phyloP scores from a whole-genome alignment of 1,139 yeast species.

The Schizosaccharomyces versatilis region DNA sequence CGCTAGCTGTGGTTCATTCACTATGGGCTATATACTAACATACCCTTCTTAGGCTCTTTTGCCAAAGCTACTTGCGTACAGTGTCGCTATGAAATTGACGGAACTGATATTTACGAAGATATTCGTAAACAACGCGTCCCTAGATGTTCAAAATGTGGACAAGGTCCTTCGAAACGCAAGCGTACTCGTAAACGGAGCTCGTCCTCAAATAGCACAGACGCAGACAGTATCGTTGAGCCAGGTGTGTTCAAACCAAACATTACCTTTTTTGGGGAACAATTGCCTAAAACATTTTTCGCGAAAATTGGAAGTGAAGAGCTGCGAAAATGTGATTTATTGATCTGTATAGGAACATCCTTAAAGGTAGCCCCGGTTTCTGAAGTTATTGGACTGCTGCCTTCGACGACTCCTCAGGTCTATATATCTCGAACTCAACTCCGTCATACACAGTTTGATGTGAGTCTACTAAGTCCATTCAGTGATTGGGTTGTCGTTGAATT shows the following conservation, averaged over 20 bases:
- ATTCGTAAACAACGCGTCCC: conserved; percentile 27
- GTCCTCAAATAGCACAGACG: conserved; percentile 1
- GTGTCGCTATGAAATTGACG: conserved; percentile 47
- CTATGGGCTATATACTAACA: not conserved
- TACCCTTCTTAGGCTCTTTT: conserved; percentile 21
- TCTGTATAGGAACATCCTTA: conserved; percentile 81
- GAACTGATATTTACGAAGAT: conserved; percentile 40
- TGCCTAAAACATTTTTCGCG: conserved; percentile 55
- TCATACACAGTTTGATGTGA: conserved; percentile 62
- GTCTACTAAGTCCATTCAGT: conserved; percentile 51
- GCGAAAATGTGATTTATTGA: conserved; percentile 49
- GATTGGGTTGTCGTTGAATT: conserved; percentile 64
- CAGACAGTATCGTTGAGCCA: conserved; percentile 4
- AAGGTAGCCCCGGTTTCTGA: conserved; percentile 94
- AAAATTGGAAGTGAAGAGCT: conserved; percentile 31
- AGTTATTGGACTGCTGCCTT: conserved; percentile 54
- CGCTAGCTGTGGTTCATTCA: conserved; percentile 17
- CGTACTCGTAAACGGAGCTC: conserved; percentile 9
- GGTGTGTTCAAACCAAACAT: conserved; percentile 94
- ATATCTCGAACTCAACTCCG: conserved; percentile 63
- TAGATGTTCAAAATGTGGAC: conserved; percentile 4
- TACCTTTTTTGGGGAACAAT: conserved; percentile 77
- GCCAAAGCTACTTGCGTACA: conserved; percentile 77
- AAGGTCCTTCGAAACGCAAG: not conserved
- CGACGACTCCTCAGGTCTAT: conserved; percentile 56